Base-by-base conservation (phyloP, 352 stramenopile genomes). In the Pythium coloratum region DNA sequence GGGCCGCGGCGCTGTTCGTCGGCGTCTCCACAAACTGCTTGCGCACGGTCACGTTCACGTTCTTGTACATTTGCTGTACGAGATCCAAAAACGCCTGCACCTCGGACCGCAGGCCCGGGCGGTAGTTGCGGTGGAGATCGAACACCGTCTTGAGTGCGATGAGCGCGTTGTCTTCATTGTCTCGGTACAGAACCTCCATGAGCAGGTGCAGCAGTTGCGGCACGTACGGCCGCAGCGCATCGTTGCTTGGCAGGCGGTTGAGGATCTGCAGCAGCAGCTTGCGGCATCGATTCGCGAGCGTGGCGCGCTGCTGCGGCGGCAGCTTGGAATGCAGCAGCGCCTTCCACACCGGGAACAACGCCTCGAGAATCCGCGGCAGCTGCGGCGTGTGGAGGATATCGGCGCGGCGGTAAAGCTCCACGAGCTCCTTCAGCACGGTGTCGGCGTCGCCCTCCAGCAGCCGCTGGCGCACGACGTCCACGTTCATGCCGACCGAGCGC, bases 151-250 rank as follows among this genome's bases (percentile, higher is more conserved):
- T 90, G 49, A 98, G 77, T 61, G 91, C 94, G 59, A 98, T 80
- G 18, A 99, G 79, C 28, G 92, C 93, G 78, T 99, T 99, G 46
- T 98, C 96, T 76, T 99, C 97, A 71, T 98, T 98, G 75, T 99
- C 97, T 38, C 89, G 79, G 46, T 92, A 86, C 51, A 99, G 75
- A 38, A 98, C 94, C 61, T 97, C 85, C 72, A 99, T 97, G 24
- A 96, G 82, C 56, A 98, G 67, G 30, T 92, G 87, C 49, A 99
- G 78, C 55, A 99, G 80, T 69, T 96, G 82, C 44, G 85, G 71
- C 40, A 98, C 94, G 77, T 98, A 98, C 46, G 95, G 92, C n/a
- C 95, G 83, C 67, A 99, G 81, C 32, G 91, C 78, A 26, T 99
- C 95, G 59, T 98, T 98, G 72, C 95, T 97, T 36, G 95, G 96